phyloP scores from a whole-genome alignment of 768 basidiomycete genomes.

The Boletus huronensis region DNA sequence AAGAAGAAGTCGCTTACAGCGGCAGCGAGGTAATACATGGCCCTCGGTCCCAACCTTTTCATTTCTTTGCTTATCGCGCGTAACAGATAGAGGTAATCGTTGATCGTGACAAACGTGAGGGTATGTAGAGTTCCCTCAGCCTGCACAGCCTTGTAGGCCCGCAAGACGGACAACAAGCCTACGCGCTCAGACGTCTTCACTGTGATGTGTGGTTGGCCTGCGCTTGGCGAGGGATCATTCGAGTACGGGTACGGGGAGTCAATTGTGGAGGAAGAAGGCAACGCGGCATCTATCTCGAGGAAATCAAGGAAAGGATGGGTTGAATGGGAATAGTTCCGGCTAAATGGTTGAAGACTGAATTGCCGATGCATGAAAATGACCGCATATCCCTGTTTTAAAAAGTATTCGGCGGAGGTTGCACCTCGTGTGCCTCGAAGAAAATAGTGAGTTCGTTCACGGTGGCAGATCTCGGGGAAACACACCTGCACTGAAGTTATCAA shows the following conservation, averaged over 20 bases:
- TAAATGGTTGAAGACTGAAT: constrained; percentile 97
- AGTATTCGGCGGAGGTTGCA: constrained; percentile 97
- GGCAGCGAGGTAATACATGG: constrained; percentile 95
- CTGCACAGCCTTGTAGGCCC: constrained; percentile 78
- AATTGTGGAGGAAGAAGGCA: constrained; percentile 17
- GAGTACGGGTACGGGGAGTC: constrained; percentile 21
- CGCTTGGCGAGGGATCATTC: constrained; percentile 29
- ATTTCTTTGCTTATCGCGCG: constrained; percentile 80
- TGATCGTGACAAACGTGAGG: constrained; percentile 88
- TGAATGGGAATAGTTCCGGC: constrained; percentile 95
- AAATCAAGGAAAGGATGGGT: constrained; percentile 98
- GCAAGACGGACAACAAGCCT: constrained; percentile 69
- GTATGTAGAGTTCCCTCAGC: constrained; percentile 71
- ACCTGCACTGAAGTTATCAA: constrained; percentile 99
- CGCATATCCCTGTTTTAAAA: constrained; percentile 89
- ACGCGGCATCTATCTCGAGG: constrained; percentile 56
- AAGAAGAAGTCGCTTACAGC: constrained; percentile 99
- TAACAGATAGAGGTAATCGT: constrained; percentile 93
- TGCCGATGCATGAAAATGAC: constrained; percentile 99
- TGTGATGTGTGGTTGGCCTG: constrained; percentile 47
- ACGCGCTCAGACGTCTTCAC: constrained; percentile 64
- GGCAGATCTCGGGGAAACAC: constrained; percentile 22
- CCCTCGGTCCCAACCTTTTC: constrained; percentile 59
- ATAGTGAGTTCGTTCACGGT: constrained; percentile 1
- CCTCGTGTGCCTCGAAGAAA: constrained; percentile 79